phyloP scores from a whole-genome alignment of 1,139 yeast genomes.

The Lodderomyces theae region DNA sequence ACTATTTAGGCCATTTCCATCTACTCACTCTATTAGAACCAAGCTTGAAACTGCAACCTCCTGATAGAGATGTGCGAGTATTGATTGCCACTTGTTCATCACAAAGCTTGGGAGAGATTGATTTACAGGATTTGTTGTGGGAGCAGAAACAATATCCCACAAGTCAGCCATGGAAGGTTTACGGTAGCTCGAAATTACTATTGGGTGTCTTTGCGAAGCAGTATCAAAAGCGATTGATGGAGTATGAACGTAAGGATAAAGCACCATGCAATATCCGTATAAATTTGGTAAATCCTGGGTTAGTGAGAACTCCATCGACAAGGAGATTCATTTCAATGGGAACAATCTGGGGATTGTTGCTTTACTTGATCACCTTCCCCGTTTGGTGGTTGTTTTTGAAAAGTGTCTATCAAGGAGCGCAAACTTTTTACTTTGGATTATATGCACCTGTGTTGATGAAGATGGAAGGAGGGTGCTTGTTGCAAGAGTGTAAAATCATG shows the following conservation, averaged over 20 bases:
- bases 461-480: slow-evolving; percentile 61
- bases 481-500: slow-evolving; percentile 69
- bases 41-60: slow-evolving; percentile 80
- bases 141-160: slow-evolving; percentile 57
- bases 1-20: slow-evolving; percentile 79
- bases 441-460: slow-evolving; percentile 66
- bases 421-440: slow-evolving; percentile 66
- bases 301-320: slow-evolving; percentile 84
- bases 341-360: slow-evolving; percentile 60
- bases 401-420: slow-evolving; percentile 75
- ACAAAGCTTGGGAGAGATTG: slow-evolving; percentile 68
- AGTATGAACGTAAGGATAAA: slow-evolving; percentile 60
- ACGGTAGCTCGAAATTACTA: slow-evolving; percentile 79
- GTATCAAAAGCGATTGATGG: slow-evolving; percentile 61
- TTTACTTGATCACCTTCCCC: slow-evolving; percentile 74
- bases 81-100: slow-evolving; percentile 73
- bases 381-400: slow-evolving; percentile 78
- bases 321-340: slow-evolving; percentile 80
- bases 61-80: slow-evolving; percentile 89
- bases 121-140: slow-evolving; percentile 68
- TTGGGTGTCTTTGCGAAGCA: slow-evolving; percentile 72
- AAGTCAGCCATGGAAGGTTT: slow-evolving; percentile 66
- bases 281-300: slow-evolving; percentile 85
- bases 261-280: slow-evolving; percentile 69
- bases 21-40: slow-evolving; percentile 77